A percentile compares a stretch with the other conserved stretches of the same genome.
These are phyloP conservation scores for Diaporthe sp. DNA, from an alignment of 2,329 filamentous ascomycete species.

Conservation along the genomic window DNA sequence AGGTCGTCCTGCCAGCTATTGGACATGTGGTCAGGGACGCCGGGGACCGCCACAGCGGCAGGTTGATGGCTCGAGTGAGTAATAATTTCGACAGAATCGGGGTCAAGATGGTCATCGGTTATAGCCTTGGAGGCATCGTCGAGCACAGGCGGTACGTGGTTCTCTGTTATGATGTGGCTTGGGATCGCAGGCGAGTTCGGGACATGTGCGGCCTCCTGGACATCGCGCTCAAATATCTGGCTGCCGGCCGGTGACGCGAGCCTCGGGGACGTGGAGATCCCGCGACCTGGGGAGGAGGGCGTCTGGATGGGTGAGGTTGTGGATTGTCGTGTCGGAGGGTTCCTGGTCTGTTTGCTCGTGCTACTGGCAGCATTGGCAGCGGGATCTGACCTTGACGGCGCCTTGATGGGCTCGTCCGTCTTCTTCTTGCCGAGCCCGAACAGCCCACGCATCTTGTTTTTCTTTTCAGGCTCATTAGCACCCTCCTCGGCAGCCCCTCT, in stretches of 20 bases:
- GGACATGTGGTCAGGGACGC: constrained; percentile 51
- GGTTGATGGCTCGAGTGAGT: constrained; percentile 89
- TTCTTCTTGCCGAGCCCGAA: constrained; percentile 76
- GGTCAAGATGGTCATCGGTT: constrained; percentile 86
- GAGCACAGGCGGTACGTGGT: constrained; percentile 91
- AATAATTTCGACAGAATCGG: constrained; percentile 92
- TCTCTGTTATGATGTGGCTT: constrained; percentile 92
- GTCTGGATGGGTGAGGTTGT: constrained; percentile 55
- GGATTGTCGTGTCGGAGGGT: constrained; percentile 54
- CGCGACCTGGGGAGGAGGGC: constrained; percentile 75
- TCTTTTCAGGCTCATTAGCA: constrained; percentile 48
- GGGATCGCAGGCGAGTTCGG: constrained; percentile 90
- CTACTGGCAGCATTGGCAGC: constrained; percentile 50
- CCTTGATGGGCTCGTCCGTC: constrained; percentile 59
- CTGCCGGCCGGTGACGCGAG: constrained; percentile 83
- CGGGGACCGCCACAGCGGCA: constrained; percentile 75
- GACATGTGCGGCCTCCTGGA: constrained; percentile 82
- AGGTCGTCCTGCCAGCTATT: constrained; percentile 43
- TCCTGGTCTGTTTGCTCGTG: constrained; percentile 39
- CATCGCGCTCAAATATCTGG: constrained; percentile 93
- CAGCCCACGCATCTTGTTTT: constrained; percentile 67
- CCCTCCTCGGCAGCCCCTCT: constrained; percentile 47
- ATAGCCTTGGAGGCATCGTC: constrained; percentile 94
- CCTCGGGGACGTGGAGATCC: constrained; percentile 79
- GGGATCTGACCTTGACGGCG: constrained; percentile 49